A percentile compares a stretch with the other conserved stretches of the same genome.
Conservation (phyloP, 768 basidiomycete genomes). For the Leccinum aurantiacum region DNA sequence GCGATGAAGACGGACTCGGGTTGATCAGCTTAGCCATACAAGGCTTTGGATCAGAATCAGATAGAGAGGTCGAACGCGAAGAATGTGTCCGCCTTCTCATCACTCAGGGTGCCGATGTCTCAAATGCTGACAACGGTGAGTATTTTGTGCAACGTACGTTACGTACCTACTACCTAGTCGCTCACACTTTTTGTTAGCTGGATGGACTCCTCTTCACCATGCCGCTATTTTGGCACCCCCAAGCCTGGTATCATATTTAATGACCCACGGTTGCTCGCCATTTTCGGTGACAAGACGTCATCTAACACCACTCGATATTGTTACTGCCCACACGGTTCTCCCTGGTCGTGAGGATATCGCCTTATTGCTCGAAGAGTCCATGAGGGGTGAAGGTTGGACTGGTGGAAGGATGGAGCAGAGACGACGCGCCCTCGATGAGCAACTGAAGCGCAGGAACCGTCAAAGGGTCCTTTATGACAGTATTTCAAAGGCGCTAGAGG, state of each 20-base stretch:
- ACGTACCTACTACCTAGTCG: background rate
- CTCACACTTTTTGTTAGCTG: constrained; percentile 49
- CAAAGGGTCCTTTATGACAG: constrained; percentile 57
- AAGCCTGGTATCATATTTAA: constrained; percentile 86
- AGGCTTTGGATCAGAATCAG: constrained; percentile 79
- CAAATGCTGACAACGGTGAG: constrained; percentile 61
- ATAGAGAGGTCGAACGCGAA: constrained; percentile 86
- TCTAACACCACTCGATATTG: constrained; percentile 85
- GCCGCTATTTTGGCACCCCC: constrained; percentile 87
- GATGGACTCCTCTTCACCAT: constrained; percentile 95
- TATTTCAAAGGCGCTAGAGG: constrained; percentile 55
- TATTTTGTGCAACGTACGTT: constrained; percentile 4
- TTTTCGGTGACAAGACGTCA: constrained; percentile 74
- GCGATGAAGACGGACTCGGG: constrained; percentile 86
- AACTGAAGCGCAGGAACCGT: constrained; percentile 50
- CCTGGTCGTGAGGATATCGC: constrained; percentile 85
- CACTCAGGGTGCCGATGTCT: constrained; percentile 71
- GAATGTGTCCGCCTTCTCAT: constrained; percentile 83
- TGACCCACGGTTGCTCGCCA: constrained; percentile 89
- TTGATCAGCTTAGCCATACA: constrained; percentile 76
- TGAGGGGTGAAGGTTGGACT: constrained; percentile 82
- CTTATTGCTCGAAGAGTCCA: constrained; percentile 83
- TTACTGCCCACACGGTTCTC: constrained; percentile 78
- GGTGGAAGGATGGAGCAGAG: constrained; percentile 74
- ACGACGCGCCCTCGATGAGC: constrained; percentile 58